Base-by-base conservation (phyloP, 495 filamentous ascomycete genomes). In the Parathielavia appendiculata region DNA sequence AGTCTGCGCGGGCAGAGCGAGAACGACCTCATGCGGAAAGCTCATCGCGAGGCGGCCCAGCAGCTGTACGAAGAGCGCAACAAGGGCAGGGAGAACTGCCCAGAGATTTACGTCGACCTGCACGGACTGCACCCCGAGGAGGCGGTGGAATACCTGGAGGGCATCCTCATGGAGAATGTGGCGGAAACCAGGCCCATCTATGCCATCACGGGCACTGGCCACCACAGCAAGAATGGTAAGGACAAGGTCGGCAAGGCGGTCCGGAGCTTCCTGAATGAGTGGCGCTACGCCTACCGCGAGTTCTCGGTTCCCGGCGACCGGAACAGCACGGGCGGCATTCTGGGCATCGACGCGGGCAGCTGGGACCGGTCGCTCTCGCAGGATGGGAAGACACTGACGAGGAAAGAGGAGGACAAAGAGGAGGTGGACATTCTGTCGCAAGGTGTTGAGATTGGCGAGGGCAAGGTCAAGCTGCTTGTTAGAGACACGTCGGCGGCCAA, bases 241-340 rank as follows among this genome's bases (percentile, higher is more conserved):
- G 95, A 99, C 70, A 99, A 99, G 73, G 87, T 99, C 32, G 92
- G 92, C 59, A 97, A 96, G 75, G 90, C 91, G 9, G 83, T 99
- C 61, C 85, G 92, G 52, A 80, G 77, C 44, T 99, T 95, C 75
- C 77, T 99, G 26, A 92, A 92, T 64, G 92, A 97, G 65, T 96
- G 91, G 91, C 86, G 88, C 58, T 97, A 96, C 63, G 86, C 91
- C 0, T 99, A 91, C 71, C 87, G 92, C 39, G 95, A 99, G 72
- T 99, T 99, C 71, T 91, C 87, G 46, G 92, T 96, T 9, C 89
- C 90, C 4, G 95, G 95, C 2, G 95, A 97, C 66, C 77, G 89
- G 35, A 88, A 86, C 71, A 90, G 90, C 66, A 87, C 95, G 62
- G 92, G 92, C 20, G 95, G 93, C 1, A 96, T 99, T 54, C 75